phyloP scores from a whole-genome alignment of 768 basidiomycete species.

The Leccinellum albellum region DNA sequence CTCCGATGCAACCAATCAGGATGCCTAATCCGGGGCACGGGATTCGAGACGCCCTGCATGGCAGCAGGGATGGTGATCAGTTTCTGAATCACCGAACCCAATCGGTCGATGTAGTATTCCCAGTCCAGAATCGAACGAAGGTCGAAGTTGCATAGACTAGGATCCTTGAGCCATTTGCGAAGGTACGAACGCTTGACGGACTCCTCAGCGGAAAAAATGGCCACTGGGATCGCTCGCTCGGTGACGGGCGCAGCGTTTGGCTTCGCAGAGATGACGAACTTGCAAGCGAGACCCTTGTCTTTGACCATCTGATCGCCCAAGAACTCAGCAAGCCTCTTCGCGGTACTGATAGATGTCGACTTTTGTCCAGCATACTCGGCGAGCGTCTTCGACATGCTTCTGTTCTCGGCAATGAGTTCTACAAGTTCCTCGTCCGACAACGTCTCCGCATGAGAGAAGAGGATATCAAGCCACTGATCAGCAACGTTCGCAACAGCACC shows the following conservation, averaged over 20 bases:
- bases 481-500: conserved; percentile 90
- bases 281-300: conserved; percentile 97
- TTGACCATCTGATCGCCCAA: conserved; percentile 98
- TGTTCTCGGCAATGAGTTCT: conserved; percentile 96
- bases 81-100: conserved; percentile 98
- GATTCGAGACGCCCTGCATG: conserved; percentile 95
- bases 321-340: conserved; percentile 92
- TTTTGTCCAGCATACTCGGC: conserved; percentile 96
- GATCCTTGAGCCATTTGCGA: conserved; percentile 96
- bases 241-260: conserved; percentile 94
- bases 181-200: conserved; percentile 85
- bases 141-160: conserved; percentile 80
- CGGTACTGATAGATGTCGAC: conserved; percentile 97
- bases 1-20: conserved; percentile 96
- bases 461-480: conserved; percentile 95
- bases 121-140: conserved; percentile 94
- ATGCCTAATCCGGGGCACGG: conserved; percentile 92
- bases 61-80: conserved; percentile 99
- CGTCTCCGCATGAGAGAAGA: conserved; percentile 81
- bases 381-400: conserved; percentile 95
- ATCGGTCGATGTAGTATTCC: conserved; percentile 96
- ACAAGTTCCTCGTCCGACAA: conserved; percentile 90
- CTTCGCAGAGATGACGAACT: conserved; percentile 96
- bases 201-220: conserved; percentile 96
- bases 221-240: conserved; percentile 93